Evolutionary conservation across 2,329 filamentous ascomycete species (phyloP), one percentile per base, ranked within the genome.

Genomic region (Elsinoe perseae): DNA sequence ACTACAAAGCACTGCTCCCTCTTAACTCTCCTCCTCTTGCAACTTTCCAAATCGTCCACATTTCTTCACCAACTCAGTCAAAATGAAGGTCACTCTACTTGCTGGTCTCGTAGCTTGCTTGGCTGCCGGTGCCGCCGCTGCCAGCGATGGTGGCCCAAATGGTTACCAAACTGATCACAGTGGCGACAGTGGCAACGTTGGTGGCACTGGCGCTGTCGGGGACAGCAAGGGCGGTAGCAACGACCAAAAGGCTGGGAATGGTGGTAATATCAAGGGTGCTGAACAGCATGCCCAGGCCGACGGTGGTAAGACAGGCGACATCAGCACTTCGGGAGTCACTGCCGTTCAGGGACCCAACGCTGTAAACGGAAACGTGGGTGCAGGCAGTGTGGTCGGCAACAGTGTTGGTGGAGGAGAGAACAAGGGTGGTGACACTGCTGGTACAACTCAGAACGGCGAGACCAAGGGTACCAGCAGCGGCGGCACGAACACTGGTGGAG

Each of bases 41-140:
- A 50, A 25, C 12, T 36, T 25, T 23, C 20, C 18, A 23, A 36
- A n/a, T 21, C 28, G 10, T 23, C 16, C 30, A 36, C n/a, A 38
- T 21, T 12, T 8, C 21, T n/a, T n/a, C 14, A 34, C n/a, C 46
- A 50, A 5, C 21, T 21, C 28, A n/a, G 38, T 53, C 50, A 53
- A 38, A 53, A 53, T 53, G 50, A 53, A 25, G 50, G 30, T 53
- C 50, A 36, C 50, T 18, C 30, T 53, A 14, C 9, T 40, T 25
- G 34, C 50, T 16, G 50, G 18, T 53, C 30, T 40, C 50, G 30
- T 53, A 28, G 44, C 50, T 18, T 53, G 18, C 50, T 36, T 53
- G 50, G 30, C 50, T 53, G 27, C 27, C n/a, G 12, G 14, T 20
- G 50, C 25, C 8, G 20, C 30, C 18, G 50, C 50, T 20, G 50